Base-by-base conservation (phyloP, 257 asterid species). In the Knoxia roxburghii region DNA sequence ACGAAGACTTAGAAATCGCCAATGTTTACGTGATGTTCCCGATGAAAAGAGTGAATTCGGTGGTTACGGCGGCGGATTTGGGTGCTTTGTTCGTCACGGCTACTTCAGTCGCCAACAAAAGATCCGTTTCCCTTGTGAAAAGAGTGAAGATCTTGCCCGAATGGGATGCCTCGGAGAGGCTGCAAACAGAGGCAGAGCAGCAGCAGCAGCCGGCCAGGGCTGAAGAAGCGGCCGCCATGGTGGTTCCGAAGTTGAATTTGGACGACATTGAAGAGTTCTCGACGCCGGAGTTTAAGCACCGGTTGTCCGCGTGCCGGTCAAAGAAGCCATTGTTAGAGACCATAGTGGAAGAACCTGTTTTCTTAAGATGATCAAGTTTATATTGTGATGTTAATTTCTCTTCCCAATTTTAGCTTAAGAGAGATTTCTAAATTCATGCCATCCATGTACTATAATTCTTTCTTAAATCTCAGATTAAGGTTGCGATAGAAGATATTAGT, bases 261-360 rank as follows among this genome's bases (percentile, higher is more conserved):
- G 91, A 86, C 12, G 89, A 79, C 20, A 78, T 88, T 68, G 91
- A 86, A 51, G 95, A 84, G 37, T 73, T 78, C 50, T 76, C 80
- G 50, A 68, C 73, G 67, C 80, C 82, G 66, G 87, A 88, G 69
- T 83, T 86, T 53, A 77, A 77, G 77, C 86, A 82, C 11, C 78
- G 86, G 43, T 33, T 85, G 74, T 82, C 93, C 0, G 60, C 82
- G 79, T 79, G 87, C 80, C 72, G 97, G 69, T 91, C 97, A 29
- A 91, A 86, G 87, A 91, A 88, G 72, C 97, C 97, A 33, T 67
- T 88, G 84, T 73, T 91, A 79, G 97, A 86, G 83, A 91, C 97
- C 3, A 91, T 91, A 65, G 75, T 68, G 26, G 96, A 91, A 83
- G 95, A 91, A 56, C 84, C 89, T 12, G 67, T 69, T 43, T 72